These are phyloP conservation scores for Bryopsis sp. DNA, from an alignment of 139 green algal genomes.

Conservation along the genomic window DNA sequence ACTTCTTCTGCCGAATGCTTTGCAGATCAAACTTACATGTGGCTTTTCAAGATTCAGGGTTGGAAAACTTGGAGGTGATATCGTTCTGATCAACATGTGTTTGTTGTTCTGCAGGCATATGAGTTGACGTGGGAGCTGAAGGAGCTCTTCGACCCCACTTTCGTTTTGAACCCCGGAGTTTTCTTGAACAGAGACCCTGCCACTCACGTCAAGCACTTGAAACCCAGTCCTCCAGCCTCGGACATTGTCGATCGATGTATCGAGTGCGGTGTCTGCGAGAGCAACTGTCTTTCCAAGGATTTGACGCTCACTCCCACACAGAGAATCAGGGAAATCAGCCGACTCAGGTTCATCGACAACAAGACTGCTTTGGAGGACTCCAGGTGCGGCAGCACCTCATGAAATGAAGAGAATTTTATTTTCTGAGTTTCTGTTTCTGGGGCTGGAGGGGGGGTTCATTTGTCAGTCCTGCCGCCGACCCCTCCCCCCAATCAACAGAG, in stretches of 20 bases:
- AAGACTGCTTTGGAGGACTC: slow-evolving; percentile 44
- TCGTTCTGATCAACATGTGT: no score
- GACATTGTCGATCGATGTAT: slow-evolving; percentile 87
- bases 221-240: slow-evolving; percentile 70
- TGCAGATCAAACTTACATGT: no score
- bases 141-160: slow-evolving; percentile 85
- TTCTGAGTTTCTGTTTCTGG: no score
- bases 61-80: no score
- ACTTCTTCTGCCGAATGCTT: no score
- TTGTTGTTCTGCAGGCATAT: no score
- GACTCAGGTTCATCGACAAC: slow-evolving; percentile 42
- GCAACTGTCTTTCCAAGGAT: slow-evolving; percentile 89
- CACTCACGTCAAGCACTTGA: slow-evolving; percentile 80
- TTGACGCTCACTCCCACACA: slow-evolving; percentile 84
- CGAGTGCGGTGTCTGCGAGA: slow-evolving; percentile 98
- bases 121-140: slow-evolving; percentile 98
- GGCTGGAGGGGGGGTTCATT: no score
- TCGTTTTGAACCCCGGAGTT: slow-evolving; percentile 86
- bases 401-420: no score
- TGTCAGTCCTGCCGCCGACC: no score
- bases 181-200: slow-evolving; percentile 73
- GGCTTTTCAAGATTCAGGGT: no score
- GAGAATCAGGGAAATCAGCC: slow-evolving; percentile 85
- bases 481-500: no score
- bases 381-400: no score